Conservation (phyloP, 345 rosid genomes). For the Firmiana major region DNA sequence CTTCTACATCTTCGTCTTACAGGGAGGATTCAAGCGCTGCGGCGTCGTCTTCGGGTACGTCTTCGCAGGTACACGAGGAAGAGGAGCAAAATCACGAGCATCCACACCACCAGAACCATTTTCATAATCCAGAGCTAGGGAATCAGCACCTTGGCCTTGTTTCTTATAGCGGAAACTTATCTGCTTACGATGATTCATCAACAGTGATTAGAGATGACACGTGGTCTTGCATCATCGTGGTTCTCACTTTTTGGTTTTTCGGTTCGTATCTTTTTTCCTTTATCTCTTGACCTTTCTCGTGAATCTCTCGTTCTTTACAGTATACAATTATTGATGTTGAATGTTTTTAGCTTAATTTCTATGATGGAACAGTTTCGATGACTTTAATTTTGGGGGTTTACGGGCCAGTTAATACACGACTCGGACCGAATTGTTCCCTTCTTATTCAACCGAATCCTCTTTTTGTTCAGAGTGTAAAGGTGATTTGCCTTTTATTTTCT, state of each 20-base stretch:
- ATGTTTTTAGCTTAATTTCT: background rate
- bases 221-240: conserved; percentile 84
- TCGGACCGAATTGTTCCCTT: conserved; percentile 72
- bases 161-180: conserved; percentile 29
- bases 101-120: conserved; percentile 33
- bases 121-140: conserved; percentile 36
- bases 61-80: conserved; percentile 43
- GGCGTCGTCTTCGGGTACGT: conserved; percentile 24
- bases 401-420: conserved; percentile 51
- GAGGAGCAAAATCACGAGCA: conserved; percentile 31
- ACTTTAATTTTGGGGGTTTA: conserved; percentile 85
- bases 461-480: conserved; percentile 79
- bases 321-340: background rate
- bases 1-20: conserved; percentile 13
- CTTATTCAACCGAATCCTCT: conserved; percentile 66
- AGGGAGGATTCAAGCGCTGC: conserved; percentile 17
- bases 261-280: conserved; percentile 39
- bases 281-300: background rate
- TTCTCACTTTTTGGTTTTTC: conserved; percentile 83
- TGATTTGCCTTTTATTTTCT: conserved; percentile 20
- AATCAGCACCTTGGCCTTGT: conserved; percentile 39
- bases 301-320: background rate
- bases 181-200: conserved; percentile 33
- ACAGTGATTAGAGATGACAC: conserved; percentile 54
- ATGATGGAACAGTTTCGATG: conserved; percentile 61